A percentile compares a stretch with the other conserved stretches of the same genome.
Conservation (phyloP, 257 asterid species). For the Coffea canephora region DNA sequence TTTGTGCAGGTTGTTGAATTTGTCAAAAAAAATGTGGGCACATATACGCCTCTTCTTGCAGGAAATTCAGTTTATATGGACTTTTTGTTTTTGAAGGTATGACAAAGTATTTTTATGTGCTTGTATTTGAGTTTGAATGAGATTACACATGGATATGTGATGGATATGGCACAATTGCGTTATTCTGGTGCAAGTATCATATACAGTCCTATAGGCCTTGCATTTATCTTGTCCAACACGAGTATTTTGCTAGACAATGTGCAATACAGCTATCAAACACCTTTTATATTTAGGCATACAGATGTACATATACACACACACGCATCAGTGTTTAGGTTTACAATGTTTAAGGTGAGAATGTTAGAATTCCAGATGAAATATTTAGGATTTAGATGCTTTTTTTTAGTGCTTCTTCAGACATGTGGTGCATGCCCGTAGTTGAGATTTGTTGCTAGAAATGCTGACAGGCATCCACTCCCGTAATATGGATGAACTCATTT, state of each 20-base stretch:
- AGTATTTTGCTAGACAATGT: background rate
- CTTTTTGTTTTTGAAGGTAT: slow-evolving; percentile 75
- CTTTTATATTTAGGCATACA: background rate
- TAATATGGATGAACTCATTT: background rate
- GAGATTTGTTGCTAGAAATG: background rate
- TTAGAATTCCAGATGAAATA: background rate
- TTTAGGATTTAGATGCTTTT: background rate
- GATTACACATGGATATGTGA: background rate
- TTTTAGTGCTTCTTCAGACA: background rate
- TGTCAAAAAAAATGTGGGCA: slow-evolving; percentile 66
- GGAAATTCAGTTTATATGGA: slow-evolving; percentile 91
- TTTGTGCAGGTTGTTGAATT: slow-evolving; percentile 71
- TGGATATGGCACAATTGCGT: background rate
- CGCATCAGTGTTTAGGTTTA: background rate
- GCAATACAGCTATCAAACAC: background rate
- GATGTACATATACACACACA: too few species aligned
- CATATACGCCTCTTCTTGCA: slow-evolving; percentile 66
- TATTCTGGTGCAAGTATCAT: background rate
- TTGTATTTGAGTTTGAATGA: slow-evolving; percentile 1
- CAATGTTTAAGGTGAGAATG: background rate
- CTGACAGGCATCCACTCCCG: background rate
- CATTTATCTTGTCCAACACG: background rate
- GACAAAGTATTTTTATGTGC: slow-evolving; percentile 16
- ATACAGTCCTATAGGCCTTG: background rate
- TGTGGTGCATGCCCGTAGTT: background rate